A percentile compares a stretch with the other conserved stretches of the same genome.
Conservation (phyloP, 1,284 basidiomycete genomes). For the Sporisorium reilianum region DNA sequence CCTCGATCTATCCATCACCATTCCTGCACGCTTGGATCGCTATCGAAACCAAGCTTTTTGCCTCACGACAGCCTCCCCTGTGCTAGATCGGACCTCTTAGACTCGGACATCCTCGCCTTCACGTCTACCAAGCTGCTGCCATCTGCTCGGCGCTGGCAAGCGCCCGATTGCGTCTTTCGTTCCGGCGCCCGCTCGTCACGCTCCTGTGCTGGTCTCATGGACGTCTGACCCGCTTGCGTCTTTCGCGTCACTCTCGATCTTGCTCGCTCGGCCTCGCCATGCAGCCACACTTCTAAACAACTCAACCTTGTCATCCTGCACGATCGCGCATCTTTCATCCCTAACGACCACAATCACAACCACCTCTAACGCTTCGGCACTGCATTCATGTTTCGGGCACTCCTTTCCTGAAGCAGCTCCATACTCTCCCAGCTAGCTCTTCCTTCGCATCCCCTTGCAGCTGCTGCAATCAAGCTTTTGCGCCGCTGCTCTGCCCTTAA, state of each 20-base stretch:
- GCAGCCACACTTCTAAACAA: slow-evolving; percentile 10
- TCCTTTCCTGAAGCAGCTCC: background rate
- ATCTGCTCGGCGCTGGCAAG: background rate
- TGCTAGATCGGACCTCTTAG: background rate
- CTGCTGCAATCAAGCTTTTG: background rate
- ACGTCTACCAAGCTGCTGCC: background rate
- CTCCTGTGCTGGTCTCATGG: background rate
- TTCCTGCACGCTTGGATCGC: background rate
- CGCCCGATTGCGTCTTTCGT: background rate
- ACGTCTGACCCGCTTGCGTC: background rate
- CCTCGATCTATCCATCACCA: background rate
- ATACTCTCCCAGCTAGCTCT: background rate
- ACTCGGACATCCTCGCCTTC: background rate
- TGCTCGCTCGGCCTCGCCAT: background rate
- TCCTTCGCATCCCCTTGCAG: background rate
- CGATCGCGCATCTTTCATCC: background rate
- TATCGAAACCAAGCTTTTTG: background rate
- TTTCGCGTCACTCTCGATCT: background rate
- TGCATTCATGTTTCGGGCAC: background rate
- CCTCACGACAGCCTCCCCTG: background rate
- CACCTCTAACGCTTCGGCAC: background rate
- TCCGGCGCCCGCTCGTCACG: background rate
- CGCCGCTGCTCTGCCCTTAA: background rate
- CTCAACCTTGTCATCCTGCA: background rate
- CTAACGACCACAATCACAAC: slow-evolving; percentile 12